Percentiles rank a stretch among this genome's conserved stretches.
phyloP scores from a whole-genome alignment of 2,329 filamentous ascomycete species.

The Botrytis squamosa region DNA sequence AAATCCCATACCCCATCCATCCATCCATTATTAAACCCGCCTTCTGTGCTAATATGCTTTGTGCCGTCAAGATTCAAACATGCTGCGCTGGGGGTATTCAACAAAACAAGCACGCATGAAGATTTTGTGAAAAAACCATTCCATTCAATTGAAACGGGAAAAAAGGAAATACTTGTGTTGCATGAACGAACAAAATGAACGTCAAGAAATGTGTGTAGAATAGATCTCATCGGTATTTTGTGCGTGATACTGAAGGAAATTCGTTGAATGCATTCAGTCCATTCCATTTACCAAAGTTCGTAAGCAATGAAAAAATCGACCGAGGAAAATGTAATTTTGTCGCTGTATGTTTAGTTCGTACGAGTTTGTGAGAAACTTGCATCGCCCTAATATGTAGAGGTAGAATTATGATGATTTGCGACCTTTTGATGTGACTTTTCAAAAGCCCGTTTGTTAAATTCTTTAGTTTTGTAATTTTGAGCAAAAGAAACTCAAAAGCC shows the following conservation, averaged over 20 bases:
- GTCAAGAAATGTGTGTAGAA: conserved; percentile 11
- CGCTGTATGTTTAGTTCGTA: conserved; percentile 4
- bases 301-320: conserved; percentile 16
- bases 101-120: conserved; percentile 23
- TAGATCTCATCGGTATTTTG: conserved; percentile 15
- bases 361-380: not conserved
- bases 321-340: conserved; percentile 13
- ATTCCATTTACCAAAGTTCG: conserved; percentile 8
- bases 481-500: conserved; percentile 44
- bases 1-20: conserved; percentile 18
- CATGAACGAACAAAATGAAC: conserved; percentile 7
- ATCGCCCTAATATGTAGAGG: conserved; percentile 6
- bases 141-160: conserved; percentile 7
- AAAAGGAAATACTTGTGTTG: conserved; percentile 20
- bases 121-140: conserved; percentile 9
- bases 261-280: conserved; percentile 21
- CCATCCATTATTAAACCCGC: conserved; percentile 15
- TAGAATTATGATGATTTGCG: conserved; percentile 8
- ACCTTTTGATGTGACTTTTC: not conserved
- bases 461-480: not conserved
- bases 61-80: conserved; percentile 22
- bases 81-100: conserved; percentile 23
- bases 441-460: not conserved
- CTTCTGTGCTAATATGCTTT: conserved; percentile 20
- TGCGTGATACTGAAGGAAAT: conserved; percentile 14